phyloP scores from a whole-genome alignment of 352 stramenopile genomes.

The Pythium pyrilobum region DNA sequence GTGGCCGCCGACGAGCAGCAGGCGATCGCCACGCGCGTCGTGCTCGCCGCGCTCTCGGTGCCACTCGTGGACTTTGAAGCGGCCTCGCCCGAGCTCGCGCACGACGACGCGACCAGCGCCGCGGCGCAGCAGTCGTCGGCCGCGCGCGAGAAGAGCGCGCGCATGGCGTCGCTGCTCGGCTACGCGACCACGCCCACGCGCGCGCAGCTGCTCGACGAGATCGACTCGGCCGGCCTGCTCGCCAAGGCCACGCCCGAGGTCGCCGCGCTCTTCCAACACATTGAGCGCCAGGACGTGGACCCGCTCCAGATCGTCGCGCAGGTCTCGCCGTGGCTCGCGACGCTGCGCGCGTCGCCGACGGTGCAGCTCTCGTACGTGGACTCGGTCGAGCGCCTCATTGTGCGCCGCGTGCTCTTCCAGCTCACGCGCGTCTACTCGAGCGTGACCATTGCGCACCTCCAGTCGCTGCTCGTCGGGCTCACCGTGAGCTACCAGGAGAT shows the following conservation, averaged over 20 bases:
- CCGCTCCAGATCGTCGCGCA: constrained; percentile 70
- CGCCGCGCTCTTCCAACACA: constrained; percentile 54
- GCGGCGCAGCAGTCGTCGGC: constrained; percentile 42
- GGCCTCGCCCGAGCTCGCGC: constrained; percentile 40
- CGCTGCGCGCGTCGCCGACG: constrained; percentile 23
- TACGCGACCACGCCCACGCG: constrained; percentile 84
- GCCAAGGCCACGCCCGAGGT: constrained; percentile 49
- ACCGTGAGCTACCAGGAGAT: constrained; percentile 78
- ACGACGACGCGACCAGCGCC: constrained; percentile 51
- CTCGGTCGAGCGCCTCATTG: constrained; percentile 59
- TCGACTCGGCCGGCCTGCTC: constrained; percentile 69
- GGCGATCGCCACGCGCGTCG: constrained; percentile 86
- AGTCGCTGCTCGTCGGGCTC: constrained; percentile 83
- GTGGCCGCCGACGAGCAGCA: constrained; percentile 78
- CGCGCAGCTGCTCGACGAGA: constrained; percentile 89
- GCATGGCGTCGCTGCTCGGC: constrained; percentile 93
- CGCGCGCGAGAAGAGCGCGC: constrained; percentile 90
- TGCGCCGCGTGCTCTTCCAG: constrained; percentile 80
- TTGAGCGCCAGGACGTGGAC: constrained; percentile 70
- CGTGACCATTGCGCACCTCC: constrained; percentile 78
- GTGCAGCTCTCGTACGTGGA: constrained; percentile 38
- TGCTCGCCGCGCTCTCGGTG: constrained; percentile 93
- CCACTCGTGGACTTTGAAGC: constrained; percentile 73
- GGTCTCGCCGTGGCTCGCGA: constrained; percentile 58
- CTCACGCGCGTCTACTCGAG: constrained; percentile 85